Evolutionary conservation across 257 asterid genomes (phyloP).

Genomic region (Avicennia marina): DNA sequence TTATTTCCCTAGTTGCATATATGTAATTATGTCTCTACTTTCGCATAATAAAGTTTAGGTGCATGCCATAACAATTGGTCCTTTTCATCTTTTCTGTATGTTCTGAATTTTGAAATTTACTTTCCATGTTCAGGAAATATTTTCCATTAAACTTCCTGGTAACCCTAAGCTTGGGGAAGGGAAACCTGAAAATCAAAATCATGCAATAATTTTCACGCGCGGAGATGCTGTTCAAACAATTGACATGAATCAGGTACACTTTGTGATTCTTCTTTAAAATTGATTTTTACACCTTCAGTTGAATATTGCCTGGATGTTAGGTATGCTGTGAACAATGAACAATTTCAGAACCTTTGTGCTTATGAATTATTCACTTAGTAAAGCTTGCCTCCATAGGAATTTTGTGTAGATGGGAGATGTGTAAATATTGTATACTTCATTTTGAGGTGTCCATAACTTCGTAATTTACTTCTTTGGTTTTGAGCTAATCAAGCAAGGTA

Average conservation of each 20-base stretch:
- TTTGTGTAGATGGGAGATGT: no score
- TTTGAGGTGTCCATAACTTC: no score
- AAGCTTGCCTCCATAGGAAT: no score
- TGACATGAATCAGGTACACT: conserved; percentile 94
- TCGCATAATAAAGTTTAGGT: background rate
- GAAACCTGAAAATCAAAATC: conserved; percentile 97
- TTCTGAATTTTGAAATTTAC: conserved; percentile 6
- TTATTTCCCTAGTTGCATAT: background rate
- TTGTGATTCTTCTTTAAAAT: conserved; percentile 8
- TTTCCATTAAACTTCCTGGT: conserved; percentile 94
- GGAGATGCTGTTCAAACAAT: conserved; percentile 98
- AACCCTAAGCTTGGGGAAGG: conserved; percentile 99
- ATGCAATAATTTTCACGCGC: conserved; percentile 92
- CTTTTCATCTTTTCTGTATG: background rate
- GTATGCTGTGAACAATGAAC: no score
- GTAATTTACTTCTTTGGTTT: no score
- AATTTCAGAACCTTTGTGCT: background rate
- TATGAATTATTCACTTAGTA: conserved; percentile 3
- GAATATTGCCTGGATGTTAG: background rate
- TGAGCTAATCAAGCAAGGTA: background rate
- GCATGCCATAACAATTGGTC: background rate
- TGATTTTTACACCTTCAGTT: conserved; percentile 8
- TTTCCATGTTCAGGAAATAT: conserved; percentile 62
- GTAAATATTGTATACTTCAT: no score
- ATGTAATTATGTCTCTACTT: background rate